A percentile compares a stretch with the other conserved stretches of the same genome.
Conservation (phyloP, 2,329 filamentous ascomycete genomes). For the Neonectria faginata region DNA sequence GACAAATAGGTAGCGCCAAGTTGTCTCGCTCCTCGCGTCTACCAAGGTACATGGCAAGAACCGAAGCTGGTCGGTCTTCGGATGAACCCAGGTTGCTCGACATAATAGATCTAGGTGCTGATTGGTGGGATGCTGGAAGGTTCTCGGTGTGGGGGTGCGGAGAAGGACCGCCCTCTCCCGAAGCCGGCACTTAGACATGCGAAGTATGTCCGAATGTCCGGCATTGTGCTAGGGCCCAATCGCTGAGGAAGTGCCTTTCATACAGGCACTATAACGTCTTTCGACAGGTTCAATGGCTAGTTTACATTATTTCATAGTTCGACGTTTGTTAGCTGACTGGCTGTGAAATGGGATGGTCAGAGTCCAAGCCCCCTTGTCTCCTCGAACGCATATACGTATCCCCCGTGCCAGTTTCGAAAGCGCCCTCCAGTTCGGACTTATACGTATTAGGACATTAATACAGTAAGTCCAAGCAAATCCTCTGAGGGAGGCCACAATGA, state of each 20-base stretch:
- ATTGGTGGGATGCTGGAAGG: conserved; percentile 5
- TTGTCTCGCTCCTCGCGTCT: conserved; percentile 24
- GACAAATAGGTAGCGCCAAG: neutral
- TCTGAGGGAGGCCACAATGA: neutral
- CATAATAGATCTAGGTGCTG: conserved; percentile 4
- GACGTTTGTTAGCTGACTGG: too few relatives aligned
- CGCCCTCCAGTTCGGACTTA: neutral
- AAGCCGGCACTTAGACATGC: conserved; percentile 1
- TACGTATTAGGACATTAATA: neutral
- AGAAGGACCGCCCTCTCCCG: conserved; percentile 10
- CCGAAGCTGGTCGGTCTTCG: conserved; percentile 25
- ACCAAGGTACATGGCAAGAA: conserved; percentile 8
- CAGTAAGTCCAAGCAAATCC: neutral
- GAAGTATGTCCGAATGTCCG: neutral
- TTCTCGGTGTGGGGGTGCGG: conserved; percentile 5
- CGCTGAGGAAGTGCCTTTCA: neutral
- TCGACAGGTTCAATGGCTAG: neutral
- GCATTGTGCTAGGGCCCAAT: neutral
- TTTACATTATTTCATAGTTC: too few relatives aligned
- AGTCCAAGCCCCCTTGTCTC: too few relatives aligned
- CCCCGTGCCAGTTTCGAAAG: neutral
- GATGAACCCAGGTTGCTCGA: conserved; percentile 17
- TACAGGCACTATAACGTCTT: neutral
- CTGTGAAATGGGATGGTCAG: neutral
- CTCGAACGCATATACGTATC: neutral